Evolutionary conservation across 2,329 filamentous ascomycete genomes (phyloP).

Genomic region (Beauveria sp.): DNA sequence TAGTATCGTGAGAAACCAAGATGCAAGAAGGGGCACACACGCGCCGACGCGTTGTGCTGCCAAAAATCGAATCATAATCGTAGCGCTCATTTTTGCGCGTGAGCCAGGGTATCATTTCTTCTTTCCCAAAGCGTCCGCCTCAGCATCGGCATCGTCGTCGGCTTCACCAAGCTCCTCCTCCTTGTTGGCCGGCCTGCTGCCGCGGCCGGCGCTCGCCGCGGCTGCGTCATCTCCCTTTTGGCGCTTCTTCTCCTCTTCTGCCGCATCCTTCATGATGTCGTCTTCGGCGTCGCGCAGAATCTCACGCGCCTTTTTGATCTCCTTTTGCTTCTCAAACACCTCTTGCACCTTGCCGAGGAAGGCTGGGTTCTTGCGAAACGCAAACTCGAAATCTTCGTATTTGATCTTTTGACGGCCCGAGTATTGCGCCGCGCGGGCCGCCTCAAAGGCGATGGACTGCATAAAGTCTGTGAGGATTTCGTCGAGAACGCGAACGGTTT

Average conservation of each 20-base stretch:
- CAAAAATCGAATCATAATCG: background rate
- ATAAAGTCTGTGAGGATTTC: conserved; percentile 97
- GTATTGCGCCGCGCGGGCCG: conserved; percentile 77
- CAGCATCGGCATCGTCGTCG: conserved; percentile 40
- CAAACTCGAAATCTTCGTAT: conserved; percentile 95
- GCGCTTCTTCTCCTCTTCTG: conserved; percentile 33
- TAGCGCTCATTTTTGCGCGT: background rate
- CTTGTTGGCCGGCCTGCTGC: conserved; percentile 21
- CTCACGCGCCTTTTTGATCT: conserved; percentile 77
- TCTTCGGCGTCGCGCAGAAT: conserved; percentile 62
- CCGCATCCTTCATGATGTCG: conserved; percentile 47
- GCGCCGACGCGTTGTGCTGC: background rate
- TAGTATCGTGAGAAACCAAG: background rate
- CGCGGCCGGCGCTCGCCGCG: background rate
- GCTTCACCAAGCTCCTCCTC: conserved; percentile 46
- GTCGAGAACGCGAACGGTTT: conserved; percentile 81
- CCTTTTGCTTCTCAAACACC: conserved; percentile 78
- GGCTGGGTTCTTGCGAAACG: conserved; percentile 72
- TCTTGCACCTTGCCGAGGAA: conserved; percentile 88
- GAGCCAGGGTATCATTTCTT: conserved; percentile 22
- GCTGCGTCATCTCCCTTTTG: conserved; percentile 21
- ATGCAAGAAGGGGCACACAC: background rate
- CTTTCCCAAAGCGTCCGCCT: conserved; percentile 33
- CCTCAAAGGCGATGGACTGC: conserved; percentile 85
- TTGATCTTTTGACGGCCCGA: conserved; percentile 93